Percentiles rank a stretch among this genome's conserved stretches.
Evolutionary conservation across 345 rosid species (phyloP).

Genomic region (Bruguiera parviflora): DNA sequence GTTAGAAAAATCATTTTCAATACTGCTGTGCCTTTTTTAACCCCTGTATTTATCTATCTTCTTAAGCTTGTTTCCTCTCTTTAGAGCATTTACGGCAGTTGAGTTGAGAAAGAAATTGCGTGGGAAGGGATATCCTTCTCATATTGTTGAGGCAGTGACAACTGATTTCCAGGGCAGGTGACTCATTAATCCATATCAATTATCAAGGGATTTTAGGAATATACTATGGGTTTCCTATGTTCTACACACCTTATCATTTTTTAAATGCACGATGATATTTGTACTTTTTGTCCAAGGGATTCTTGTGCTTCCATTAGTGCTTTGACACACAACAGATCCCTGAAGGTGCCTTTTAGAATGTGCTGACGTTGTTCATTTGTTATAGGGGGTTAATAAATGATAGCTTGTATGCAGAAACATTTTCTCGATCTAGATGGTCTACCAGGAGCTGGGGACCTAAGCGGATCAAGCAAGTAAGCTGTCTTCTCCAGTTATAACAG

Average conservation of each 20-base stretch:
- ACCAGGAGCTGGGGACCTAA: conserved; percentile 85
- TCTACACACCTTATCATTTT: background rate
- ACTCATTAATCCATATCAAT: background rate
- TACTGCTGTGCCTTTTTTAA: background rate
- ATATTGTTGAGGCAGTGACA: conserved; percentile 47
- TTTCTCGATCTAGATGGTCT: conserved; percentile 76
- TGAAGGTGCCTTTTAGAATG: background rate
- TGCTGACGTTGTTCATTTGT: conserved; percentile 15
- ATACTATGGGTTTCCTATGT: background rate
- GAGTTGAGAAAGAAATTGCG: conserved; percentile 73
- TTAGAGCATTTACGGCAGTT: conserved; percentile 63
- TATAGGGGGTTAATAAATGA: conserved; percentile 78
- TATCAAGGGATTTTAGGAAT: background rate
- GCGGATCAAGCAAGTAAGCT: conserved; percentile 78
- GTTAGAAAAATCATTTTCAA: conserved; percentile 27
- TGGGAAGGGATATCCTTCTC: conserved; percentile 52
- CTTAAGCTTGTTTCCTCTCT: conserved; percentile 3
- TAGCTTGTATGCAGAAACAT: conserved; percentile 68
- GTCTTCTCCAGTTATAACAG: background rate
- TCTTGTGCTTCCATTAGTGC: conserved; percentile 3
- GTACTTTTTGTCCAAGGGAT: background rate
- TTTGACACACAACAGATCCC: background rate
- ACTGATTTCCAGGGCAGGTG: conserved; percentile 57
- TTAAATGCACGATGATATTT: background rate
- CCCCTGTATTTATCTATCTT: background rate